phyloP scores from a whole-genome alignment of 768 basidiomycete species.

The Kwoniella pini region DNA sequence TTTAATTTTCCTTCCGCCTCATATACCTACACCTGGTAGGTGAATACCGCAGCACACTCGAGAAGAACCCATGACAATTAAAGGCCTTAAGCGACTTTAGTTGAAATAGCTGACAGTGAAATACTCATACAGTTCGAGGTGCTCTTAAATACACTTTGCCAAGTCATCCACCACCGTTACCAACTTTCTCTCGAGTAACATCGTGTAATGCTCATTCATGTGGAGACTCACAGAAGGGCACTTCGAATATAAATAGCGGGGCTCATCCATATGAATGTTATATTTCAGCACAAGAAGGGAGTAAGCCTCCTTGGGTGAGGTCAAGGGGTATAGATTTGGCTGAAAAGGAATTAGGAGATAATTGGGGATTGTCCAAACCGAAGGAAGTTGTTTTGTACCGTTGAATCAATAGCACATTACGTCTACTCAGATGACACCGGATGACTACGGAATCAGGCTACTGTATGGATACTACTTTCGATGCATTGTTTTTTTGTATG shows the following conservation, averaged over 20 bases:
- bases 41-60: not conserved
- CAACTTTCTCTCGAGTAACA: not conserved
- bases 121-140: not conserved
- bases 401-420: not conserved
- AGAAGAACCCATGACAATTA: not conserved
- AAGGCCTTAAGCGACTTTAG: too few relatives aligned
- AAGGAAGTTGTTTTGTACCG: not conserved
- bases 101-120: not conserved
- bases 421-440: too few relatives aligned
- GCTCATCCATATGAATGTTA: not conserved
- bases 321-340: conserved; percentile 11
- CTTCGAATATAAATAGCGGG: too few relatives aligned
- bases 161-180: not conserved
- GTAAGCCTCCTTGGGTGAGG: conserved; percentile 8
- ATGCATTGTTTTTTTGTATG: too few relatives aligned
- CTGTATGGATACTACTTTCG: too few relatives aligned
- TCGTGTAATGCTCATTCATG: not conserved
- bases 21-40: conserved; percentile 13
- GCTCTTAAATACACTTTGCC: conserved; percentile 5
- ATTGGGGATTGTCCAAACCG: not conserved
- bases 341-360: conserved; percentile 5
- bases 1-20: conserved; percentile 4
- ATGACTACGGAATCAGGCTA: too few relatives aligned
- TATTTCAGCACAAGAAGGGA: not conserved
- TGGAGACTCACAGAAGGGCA: too few relatives aligned